These are phyloP conservation scores for Hysterium pulicare DNA, from an alignment of 2,329 filamentous ascomycete genomes.

Conservation along the genomic window DNA sequence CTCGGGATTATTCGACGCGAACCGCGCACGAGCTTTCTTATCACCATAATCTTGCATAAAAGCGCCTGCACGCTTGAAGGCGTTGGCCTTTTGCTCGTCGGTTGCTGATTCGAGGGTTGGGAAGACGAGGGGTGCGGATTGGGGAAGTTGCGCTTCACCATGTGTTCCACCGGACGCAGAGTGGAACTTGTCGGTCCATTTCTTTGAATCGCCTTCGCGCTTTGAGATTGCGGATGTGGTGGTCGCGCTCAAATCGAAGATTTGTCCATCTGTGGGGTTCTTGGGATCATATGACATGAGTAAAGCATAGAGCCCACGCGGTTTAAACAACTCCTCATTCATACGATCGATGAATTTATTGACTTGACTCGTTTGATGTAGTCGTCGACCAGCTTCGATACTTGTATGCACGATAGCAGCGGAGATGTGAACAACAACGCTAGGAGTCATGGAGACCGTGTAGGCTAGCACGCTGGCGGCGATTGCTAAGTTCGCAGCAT, in stretches of 20 bases:
- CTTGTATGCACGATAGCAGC: constrained; percentile 37
- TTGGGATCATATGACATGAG: constrained; percentile 53
- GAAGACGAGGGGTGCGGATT: not conserved
- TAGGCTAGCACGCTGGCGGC: constrained; percentile 41
- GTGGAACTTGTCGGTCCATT: too few species aligned
- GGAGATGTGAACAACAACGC: constrained; percentile 41
- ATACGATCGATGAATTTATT: constrained; percentile 40
- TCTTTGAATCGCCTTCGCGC: not conserved
- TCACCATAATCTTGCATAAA: constrained; percentile 1
- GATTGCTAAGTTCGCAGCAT: constrained; percentile 13
- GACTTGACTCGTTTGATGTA: constrained; percentile 32
- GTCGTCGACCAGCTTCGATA: not conserved
- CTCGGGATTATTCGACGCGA: constrained; percentile 2
- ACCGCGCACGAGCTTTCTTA: constrained; percentile 1
- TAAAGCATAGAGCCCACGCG: constrained; percentile 52
- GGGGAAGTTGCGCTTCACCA: constrained; percentile 1
- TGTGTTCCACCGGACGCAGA: not conserved
- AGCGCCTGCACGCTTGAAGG: constrained; percentile 2
- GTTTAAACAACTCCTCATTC: constrained; percentile 55
- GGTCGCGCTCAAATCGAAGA: not conserved
- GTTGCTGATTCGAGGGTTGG: not conserved
- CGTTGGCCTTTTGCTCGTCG: not conserved
- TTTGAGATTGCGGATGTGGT: not conserved
- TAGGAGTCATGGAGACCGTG: constrained; percentile 43
- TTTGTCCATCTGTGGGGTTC: not conserved